These are phyloP conservation scores for Nannochloris sp. DNA, from an alignment of 139 green algal species.

Conservation along the genomic window DNA sequence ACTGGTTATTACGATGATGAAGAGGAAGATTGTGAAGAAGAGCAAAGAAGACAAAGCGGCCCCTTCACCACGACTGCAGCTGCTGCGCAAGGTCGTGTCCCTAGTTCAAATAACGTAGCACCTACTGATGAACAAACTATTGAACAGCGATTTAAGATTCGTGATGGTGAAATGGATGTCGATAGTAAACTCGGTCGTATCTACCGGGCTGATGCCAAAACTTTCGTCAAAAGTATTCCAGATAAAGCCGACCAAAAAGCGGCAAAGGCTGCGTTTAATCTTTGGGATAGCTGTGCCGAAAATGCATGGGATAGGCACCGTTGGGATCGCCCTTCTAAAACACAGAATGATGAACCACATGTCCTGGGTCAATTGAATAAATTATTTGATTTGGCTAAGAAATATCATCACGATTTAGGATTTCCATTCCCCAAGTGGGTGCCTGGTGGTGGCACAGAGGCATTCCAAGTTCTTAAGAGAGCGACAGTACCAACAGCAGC, in stretches of 20 bases:
- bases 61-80: too few species aligned
- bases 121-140: too few species aligned
- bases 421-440: conserved; percentile 6
- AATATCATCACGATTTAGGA: background rate
- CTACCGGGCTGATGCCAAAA: background rate
- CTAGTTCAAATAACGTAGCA: too few species aligned
- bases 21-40: background rate
- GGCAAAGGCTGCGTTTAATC: background rate
- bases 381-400: conserved; percentile 2
- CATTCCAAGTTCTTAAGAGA: background rate
- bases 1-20: background rate
- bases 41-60: too few species aligned
- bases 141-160: too few species aligned
- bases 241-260: background rate
- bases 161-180: background rate
- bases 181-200: background rate
- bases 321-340: conserved; percentile 5
- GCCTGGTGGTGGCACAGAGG: too few species aligned
- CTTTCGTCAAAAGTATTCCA: background rate
- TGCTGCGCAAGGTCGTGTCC: too few species aligned
- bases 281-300: conserved; percentile 1
- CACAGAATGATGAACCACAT: conserved; percentile 7
- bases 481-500: background rate
- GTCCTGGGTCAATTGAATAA: background rate
- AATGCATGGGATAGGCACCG: conserved; percentile 5